phyloP scores from a whole-genome alignment of 441 rosid genomes.

The Raphanus hybrid region DNA sequence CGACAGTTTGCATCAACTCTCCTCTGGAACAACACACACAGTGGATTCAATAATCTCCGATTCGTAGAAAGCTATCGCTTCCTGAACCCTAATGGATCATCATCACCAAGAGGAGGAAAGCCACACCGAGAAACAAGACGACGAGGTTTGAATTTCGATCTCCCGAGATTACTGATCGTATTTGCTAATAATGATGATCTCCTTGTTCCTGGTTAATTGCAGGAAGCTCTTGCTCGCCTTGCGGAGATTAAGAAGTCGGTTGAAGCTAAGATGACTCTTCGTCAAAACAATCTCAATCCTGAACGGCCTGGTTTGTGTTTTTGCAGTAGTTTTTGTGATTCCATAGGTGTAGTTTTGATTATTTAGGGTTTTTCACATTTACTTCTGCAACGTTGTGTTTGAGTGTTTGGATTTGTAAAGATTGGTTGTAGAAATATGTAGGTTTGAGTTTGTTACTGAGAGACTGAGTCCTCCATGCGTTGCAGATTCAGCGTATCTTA shows the following conservation, averaged over 20 bases:
- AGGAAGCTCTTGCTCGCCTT: slow-evolving; percentile 91
- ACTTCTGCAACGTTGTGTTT: neutral
- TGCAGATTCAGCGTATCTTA: slow-evolving; percentile 83
- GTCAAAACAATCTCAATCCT: slow-evolving; percentile 90
- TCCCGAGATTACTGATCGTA: neutral
- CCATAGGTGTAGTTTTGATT: neutral
- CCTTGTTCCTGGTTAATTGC: slow-evolving; percentile 24
- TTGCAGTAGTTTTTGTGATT: slow-evolving; percentile 1
- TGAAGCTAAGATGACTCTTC: slow-evolving; percentile 90
- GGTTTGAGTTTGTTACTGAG: slow-evolving; percentile 31
- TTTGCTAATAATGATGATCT: neutral
- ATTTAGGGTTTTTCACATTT: too few relatives aligned
- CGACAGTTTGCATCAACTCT: neutral
- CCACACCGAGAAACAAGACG: slow-evolving; percentile 71
- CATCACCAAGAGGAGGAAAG: slow-evolving; percentile 73
- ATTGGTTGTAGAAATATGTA: neutral
- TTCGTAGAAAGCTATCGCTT: neutral
- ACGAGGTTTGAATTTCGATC: slow-evolving; percentile 59
- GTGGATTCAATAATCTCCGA: neutral
- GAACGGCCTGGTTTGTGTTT: slow-evolving; percentile 79
- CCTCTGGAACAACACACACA: neutral
- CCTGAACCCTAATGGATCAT: slow-evolving; percentile 60
- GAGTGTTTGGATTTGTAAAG: neutral
- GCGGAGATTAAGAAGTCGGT: slow-evolving; percentile 72
- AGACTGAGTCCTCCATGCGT: slow-evolving; percentile 40